Conservation (phyloP, 495 filamentous ascomycete species). For the Aspergillus saccharolyticus region DNA sequence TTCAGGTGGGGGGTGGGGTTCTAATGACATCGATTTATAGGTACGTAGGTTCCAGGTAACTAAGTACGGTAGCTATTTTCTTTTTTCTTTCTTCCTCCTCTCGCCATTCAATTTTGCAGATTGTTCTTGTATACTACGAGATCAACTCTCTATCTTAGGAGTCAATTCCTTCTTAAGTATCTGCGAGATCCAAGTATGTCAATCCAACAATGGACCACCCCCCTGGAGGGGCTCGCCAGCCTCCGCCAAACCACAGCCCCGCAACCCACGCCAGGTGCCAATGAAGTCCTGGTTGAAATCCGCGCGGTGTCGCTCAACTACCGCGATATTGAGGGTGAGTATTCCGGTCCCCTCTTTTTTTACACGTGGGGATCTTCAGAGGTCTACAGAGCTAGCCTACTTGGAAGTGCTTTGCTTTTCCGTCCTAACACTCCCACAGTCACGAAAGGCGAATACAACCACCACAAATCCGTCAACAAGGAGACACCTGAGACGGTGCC, state of each 20-base stretch:
- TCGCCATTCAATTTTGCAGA: not conserved
- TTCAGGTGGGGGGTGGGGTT: not conserved
- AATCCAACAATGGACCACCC: constrained; percentile 2
- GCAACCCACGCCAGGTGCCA: constrained; percentile 35
- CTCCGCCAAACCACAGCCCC: constrained; percentile 17
- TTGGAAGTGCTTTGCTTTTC: too few relatives aligned
- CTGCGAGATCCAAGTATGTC: too few relatives aligned
- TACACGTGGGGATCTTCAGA: too few relatives aligned
- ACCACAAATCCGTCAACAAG: constrained; percentile 42
- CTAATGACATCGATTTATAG: not conserved
- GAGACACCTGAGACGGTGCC: constrained; percentile 51
- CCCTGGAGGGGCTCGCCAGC: not conserved
- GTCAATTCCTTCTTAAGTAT: too few relatives aligned
- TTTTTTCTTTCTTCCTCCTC: not conserved
- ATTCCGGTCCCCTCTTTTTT: not conserved
- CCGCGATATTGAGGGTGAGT: constrained; percentile 53
- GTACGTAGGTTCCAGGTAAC: too few relatives aligned
- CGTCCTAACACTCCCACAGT: constrained; percentile 41
- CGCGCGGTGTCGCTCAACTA: constrained; percentile 53
- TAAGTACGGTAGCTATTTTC: not conserved
- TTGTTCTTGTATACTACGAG: too few relatives aligned
- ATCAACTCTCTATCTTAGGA: too few relatives aligned
- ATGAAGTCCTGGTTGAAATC: constrained; percentile 56
- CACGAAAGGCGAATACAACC: constrained; percentile 51
- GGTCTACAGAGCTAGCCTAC: too few relatives aligned